Evolutionary conservation across 129 eudicot genomes (phyloP).

Genomic region (Arctium minus): DNA sequence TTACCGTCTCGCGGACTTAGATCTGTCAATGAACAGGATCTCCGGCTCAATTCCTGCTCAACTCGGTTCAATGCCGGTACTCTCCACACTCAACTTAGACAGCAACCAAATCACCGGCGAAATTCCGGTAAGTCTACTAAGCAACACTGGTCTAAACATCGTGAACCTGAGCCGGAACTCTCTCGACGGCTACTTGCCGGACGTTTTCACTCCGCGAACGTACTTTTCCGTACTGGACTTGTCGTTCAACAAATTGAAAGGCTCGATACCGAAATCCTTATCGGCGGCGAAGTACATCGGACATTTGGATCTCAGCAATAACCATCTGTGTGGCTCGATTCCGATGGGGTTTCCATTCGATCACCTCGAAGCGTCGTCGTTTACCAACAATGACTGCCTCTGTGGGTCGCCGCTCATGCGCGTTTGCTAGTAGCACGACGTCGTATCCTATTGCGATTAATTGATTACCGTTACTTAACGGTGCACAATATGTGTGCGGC

Average conservation of each 20-base stretch:
- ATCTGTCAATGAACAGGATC: conserved; percentile 57
- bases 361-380: conserved; percentile 72
- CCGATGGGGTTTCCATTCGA: conserved; percentile 72
- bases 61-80: conserved; percentile 75
- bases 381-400: conserved; percentile 62
- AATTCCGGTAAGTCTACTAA: conserved; percentile 48
- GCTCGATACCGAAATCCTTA: conserved; percentile 62
- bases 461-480: conserved; percentile 15
- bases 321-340: conserved; percentile 70
- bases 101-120: conserved; percentile 52
- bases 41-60: conserved; percentile 68
- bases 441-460: neutral
- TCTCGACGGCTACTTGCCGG: conserved; percentile 61
- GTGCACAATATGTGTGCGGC: conserved; percentile 19
- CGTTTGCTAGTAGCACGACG: conserved; percentile 33
- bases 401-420: conserved; percentile 71
- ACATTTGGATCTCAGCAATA: conserved; percentile 77
- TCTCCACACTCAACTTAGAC: conserved; percentile 68
- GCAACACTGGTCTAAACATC: conserved; percentile 60
- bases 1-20: conserved; percentile 66
- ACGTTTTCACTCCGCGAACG: conserved; percentile 60
- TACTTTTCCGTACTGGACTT: conserved; percentile 67
- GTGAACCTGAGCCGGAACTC: conserved; percentile 67
- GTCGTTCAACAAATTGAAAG: conserved; percentile 55
- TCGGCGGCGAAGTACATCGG: conserved; percentile 61